Base-by-base conservation (phyloP, 768 basidiomycete genomes). In the Chlorophyllum brunneum region DNA sequence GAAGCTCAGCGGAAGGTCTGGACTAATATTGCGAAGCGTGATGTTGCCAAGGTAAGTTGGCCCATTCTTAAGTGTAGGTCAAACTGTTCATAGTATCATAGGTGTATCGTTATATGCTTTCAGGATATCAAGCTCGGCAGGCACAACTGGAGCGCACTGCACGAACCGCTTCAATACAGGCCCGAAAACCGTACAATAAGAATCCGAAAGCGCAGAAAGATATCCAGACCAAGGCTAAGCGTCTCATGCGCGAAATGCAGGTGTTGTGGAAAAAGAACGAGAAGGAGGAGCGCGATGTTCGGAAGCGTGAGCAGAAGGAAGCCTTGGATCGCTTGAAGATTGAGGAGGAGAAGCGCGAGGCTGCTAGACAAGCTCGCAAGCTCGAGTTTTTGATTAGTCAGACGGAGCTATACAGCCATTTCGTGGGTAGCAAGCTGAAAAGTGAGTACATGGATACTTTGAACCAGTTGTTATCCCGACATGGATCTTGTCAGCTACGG, bases 191-290 rank as follows among this genome's bases (percentile, higher is more conserved):
- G 0, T 85, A 83, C 58, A 79, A 76, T 7, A 83, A 83, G 61
- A 85, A 88, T 1, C 78, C 85, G 10, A 93, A 91, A 65, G 79
- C 82, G 4, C 78, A 75, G 54, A 95, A 94, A 67, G 92, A 94
- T 56, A 73, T 82, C 2, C 91, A 93, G 64, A 82, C 82, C 16
- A 92, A 92, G 64, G 86, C 85, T 20, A 93, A 90, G 65, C 81
- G 90, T 34, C 73, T 95, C 33, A 92, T 92, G 88, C 84, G 93
- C 24, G 94, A 98, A 74, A 93, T 98, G 88, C 83, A 95, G 55
- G 83, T 93, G 16, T 94, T 95, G 70, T 97, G 93, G 93, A 95
- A 91, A 72, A 93, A 93, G 70, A 98, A 97, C 58, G 95, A 98
- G 69, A 93, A 93, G 62, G 93, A 95, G 66, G 95, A 98, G 69